Evolutionary conservation across 345 rosid genomes (phyloP), one percentile per base, ranked within the genome.

Genomic region (Gossypium australe): DNA sequence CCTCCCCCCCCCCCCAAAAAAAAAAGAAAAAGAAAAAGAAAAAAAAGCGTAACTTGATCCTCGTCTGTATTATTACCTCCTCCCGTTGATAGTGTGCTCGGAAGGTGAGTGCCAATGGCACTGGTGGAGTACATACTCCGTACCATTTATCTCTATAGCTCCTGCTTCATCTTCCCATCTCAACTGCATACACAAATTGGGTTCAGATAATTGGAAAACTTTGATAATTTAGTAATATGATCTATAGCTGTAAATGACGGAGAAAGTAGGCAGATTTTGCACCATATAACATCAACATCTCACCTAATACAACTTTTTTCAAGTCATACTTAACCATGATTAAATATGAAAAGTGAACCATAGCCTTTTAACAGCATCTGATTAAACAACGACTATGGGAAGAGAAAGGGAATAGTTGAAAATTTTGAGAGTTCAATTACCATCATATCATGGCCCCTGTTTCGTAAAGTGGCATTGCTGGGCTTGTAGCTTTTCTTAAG

Each of bases 381-480:
- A 45, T 45, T 45, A 10, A 45, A 45, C 10, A 45, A 45, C 41
- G 41, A 34, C 7, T 34, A 5, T 5, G 41, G 41, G 7, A 34
- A 49, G 16, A 49, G 53, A 12, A 49, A 49, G 17, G 17, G 16
- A 13, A 7, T 49, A 3, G 17, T 13, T 49, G 17, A 49, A 49
- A 49, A 11, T 9, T 47, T 47, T 47, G 11, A 47, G 13, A 11
- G 13, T 47, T 47, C 13, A n/a, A 47, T 61, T 85, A 94, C 98
- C 97, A 81, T 86, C 83, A 92, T 88, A 68, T 94, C 97, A 77
- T 89, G 97, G 72, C 98, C 98, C 58, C 97, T 87, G 73, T 94
- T 94, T 77, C 7, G 85, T 12, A 94, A 89, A 17, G 84, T 86
- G 70, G 93, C 87, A 58, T 82, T 83, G 25, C 83, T 61, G 1